Conservation (phyloP, 768 basidiomycete genomes). For the Lactarius trivialis region DNA sequence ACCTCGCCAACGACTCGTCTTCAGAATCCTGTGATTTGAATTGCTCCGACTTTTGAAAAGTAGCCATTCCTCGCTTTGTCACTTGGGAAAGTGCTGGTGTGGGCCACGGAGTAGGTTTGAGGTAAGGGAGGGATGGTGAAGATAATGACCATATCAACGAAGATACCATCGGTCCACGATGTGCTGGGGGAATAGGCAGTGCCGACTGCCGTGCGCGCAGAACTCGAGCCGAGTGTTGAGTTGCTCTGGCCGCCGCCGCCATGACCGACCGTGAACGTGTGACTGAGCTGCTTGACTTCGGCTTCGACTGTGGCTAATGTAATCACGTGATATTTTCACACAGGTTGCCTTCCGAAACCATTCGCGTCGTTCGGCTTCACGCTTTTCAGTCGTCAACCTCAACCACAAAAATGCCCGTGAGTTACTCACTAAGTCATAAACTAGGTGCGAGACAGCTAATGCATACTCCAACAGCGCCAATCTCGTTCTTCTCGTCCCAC, state of each 20-base stretch:
- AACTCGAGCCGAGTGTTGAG: conserved; percentile 6
- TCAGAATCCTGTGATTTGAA: background rate
- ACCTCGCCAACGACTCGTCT: conserved; percentile 7
- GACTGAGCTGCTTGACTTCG: background rate
- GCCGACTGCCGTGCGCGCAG: conserved; percentile 1
- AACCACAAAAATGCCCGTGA: conserved; percentile 41
- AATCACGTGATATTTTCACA: conserved; percentile 13
- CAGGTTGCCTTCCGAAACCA: background rate
- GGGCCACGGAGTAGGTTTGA: conserved; percentile 3
- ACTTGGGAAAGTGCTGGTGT: conserved; percentile 9
- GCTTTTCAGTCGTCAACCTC: conserved; percentile 1
- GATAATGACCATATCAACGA: conserved; percentile 25
- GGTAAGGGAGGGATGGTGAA: conserved; percentile 14
- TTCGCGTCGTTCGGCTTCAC: conserved; percentile 11
- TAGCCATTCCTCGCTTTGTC: conserved; percentile 18
- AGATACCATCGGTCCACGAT: conserved; percentile 19
- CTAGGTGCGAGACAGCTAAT: background rate
- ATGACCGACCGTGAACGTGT: background rate
- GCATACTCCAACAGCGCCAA: conserved; percentile 48
- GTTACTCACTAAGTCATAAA: conserved; percentile 23
- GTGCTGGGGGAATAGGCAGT: conserved; percentile 12
- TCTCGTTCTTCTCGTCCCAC: conserved; percentile 70
- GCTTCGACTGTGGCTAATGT: background rate
- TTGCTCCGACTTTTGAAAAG: background rate
- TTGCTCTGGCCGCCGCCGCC: conserved; percentile 16